Conservation (phyloP, 2,329 filamentous ascomycete genomes). For the Ceratocystis colombiana region DNA sequence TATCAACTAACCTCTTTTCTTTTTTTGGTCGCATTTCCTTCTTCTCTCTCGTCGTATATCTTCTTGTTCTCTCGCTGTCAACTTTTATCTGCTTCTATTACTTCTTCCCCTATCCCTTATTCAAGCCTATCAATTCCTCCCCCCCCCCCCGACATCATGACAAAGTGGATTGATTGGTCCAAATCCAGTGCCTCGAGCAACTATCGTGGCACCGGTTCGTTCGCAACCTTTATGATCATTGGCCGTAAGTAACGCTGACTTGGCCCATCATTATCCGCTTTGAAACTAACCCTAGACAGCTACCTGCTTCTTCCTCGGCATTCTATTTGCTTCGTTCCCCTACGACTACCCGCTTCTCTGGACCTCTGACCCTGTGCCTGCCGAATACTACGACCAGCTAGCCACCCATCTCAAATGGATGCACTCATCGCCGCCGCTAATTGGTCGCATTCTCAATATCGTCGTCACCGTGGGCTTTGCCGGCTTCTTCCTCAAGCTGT, state of each 20-base stretch:
- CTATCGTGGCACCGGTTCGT: slow-evolving; percentile 57
- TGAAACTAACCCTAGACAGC: slow-evolving; percentile 39
- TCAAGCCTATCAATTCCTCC: not conserved
- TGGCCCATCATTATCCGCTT: slow-evolving; percentile 23
- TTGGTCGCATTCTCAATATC: slow-evolving; percentile 88
- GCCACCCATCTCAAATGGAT: slow-evolving; percentile 86
- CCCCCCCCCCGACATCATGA: slow-evolving; percentile 21
- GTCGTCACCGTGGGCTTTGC: slow-evolving; percentile 77
- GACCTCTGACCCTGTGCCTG: slow-evolving; percentile 54
- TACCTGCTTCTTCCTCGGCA: slow-evolving; percentile 94
- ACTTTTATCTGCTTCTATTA: not conserved
- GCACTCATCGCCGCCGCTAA: slow-evolving; percentile 81
- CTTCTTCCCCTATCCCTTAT: not conserved
- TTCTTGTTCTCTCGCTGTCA: not conserved
- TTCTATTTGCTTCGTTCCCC: slow-evolving; percentile 91
- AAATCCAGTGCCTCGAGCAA: slow-evolving; percentile 49
- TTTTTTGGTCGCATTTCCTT: slow-evolving; percentile 2
- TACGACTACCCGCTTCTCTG: slow-evolving; percentile 91
- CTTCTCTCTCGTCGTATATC: not conserved
- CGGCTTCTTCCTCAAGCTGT: slow-evolving; percentile 89
- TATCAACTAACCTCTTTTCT: not conserved
- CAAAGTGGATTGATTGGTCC: slow-evolving; percentile 42
- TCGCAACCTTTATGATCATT: slow-evolving; percentile 94
- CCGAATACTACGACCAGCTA: slow-evolving; percentile 68
- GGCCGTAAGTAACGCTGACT: slow-evolving; percentile 56